Percentiles rank a stretch among this genome's conserved stretches.
phyloP scores from a whole-genome alignment of 2,329 filamentous ascomycete genomes.

The Botrytis aclada region DNA sequence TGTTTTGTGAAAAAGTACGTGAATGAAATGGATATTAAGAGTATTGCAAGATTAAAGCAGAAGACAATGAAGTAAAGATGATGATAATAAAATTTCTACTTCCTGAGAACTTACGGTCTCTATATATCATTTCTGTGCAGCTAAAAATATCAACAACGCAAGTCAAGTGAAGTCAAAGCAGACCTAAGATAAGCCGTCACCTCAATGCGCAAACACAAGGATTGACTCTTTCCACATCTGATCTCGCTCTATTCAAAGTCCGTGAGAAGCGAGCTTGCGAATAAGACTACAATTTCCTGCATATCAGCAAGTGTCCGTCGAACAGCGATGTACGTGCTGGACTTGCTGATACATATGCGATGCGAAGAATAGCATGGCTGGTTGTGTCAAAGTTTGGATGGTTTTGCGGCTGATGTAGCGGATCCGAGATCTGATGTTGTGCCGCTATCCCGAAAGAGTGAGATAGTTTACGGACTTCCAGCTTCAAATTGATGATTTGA shows the following conservation, averaged over 20 bases:
- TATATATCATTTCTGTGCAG: slow-evolving; percentile 1
- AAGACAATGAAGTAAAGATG: slow-evolving; percentile 2
- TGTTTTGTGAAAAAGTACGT: neutral
- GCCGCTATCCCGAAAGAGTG: neutral
- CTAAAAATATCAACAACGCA: neutral
- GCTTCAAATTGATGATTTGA: neutral
- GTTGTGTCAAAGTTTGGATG: slow-evolving; percentile 4
- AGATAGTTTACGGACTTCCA: slow-evolving; percentile 6
- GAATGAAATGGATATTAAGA: slow-evolving; percentile 1
- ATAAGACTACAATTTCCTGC: neutral
- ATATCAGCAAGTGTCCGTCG: neutral
- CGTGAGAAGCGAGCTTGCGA: slow-evolving; percentile 6
- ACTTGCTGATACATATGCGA: neutral
- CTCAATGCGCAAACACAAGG: slow-evolving; percentile 6
- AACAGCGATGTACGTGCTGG: neutral
- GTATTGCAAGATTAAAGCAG: slow-evolving; percentile 10
- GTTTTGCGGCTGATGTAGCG: neutral
- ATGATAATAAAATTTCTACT: neutral
- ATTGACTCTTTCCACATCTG: neutral
- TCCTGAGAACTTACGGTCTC: neutral
- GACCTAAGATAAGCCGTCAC: neutral
- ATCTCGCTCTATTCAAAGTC: slow-evolving; percentile 12
- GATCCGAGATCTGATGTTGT: slow-evolving; percentile 10
- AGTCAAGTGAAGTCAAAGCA: slow-evolving; percentile 16
- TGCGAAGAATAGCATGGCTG: neutral